Percentiles rank a stretch among this genome's conserved stretches.
phyloP scores from a whole-genome alignment of 1,139 yeast species.

The Taphrina betulina region DNA sequence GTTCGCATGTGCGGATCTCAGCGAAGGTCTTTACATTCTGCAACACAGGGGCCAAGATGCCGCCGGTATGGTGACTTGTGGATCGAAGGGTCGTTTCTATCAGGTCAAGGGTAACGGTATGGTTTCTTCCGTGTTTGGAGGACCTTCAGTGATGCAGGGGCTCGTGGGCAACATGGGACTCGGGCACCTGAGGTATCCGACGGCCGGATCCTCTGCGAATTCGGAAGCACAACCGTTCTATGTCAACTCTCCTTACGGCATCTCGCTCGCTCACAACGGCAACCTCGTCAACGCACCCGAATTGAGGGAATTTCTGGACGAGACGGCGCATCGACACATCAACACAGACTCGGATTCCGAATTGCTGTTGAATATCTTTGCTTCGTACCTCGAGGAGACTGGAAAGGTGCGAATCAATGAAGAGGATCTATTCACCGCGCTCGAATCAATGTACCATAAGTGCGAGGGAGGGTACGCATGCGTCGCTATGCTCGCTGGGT shows the following conservation, averaged over 20 bases:
- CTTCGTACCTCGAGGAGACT: constrained; percentile 84
- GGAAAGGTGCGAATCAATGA: constrained; percentile 92
- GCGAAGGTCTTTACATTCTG: constrained; percentile 88
- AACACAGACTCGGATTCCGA: constrained; percentile 97
- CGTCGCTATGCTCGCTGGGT: constrained; percentile 92
- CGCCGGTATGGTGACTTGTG: constrained; percentile 98
- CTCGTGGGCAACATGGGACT: constrained; percentile 93
- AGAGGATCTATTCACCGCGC: constrained; percentile 81
- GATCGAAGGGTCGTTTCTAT: constrained; percentile 85
- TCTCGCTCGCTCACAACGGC: constrained; percentile 87
- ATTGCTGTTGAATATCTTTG: constrained; percentile 81
- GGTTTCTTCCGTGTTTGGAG: constrained; percentile 97
- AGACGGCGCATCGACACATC: constrained; percentile 92
- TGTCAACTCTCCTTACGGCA: constrained; percentile 95
- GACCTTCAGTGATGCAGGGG: constrained; percentile 63
- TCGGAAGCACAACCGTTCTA: constrained; percentile 99
- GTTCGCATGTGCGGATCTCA: constrained; percentile 81
- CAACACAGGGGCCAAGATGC: constrained; percentile 99
- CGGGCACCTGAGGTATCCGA: constrained; percentile 92
- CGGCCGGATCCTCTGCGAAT: constrained; percentile 97
- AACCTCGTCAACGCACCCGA: constrained; percentile 85
- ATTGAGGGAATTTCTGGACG: constrained; percentile 76
- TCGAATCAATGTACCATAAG: constrained; percentile 72
- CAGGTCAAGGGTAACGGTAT: constrained; percentile 99
- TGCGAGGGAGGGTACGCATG: constrained; percentile 97